Evolutionary conservation across 1,139 yeast genomes (phyloP).

Genomic region (Geotrichum europaeum): DNA sequence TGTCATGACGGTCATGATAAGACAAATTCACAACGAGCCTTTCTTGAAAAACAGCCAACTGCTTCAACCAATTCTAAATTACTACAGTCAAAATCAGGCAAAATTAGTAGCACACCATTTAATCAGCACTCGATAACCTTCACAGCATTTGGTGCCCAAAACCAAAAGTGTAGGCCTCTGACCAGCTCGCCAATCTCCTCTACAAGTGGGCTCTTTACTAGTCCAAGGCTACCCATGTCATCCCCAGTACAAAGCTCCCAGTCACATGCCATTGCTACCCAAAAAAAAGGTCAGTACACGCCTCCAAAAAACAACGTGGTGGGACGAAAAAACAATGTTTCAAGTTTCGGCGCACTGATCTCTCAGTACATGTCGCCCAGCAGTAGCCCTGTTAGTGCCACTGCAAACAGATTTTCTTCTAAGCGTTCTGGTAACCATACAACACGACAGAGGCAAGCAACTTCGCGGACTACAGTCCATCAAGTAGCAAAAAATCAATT

Average conservation of each 20-base stretch:
- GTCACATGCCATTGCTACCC: background rate
- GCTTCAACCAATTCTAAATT: background rate
- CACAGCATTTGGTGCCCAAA: background rate
- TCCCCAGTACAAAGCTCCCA: background rate
- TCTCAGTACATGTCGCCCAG: background rate
- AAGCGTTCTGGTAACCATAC: background rate
- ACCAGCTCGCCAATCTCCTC: background rate
- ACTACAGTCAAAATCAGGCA: background rate
- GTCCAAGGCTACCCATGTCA: background rate
- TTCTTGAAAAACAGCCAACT: background rate
- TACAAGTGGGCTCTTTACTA: background rate
- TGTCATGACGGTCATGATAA: background rate
- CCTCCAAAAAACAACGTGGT: background rate
- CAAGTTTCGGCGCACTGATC: background rate
- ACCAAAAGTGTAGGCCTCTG: background rate
- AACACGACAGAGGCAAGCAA: background rate
- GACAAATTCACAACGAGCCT: background rate
- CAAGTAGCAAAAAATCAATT: background rate
- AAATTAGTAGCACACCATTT: background rate
- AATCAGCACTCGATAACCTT: background rate
- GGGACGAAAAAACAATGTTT: background rate
- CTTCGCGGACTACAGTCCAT: background rate
- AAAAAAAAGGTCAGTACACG: background rate
- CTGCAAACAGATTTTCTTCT: background rate
- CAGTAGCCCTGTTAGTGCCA: background rate